phyloP scores from a whole-genome alignment of 73 alveolate genomes.

The Loxodes magnus region DNA sequence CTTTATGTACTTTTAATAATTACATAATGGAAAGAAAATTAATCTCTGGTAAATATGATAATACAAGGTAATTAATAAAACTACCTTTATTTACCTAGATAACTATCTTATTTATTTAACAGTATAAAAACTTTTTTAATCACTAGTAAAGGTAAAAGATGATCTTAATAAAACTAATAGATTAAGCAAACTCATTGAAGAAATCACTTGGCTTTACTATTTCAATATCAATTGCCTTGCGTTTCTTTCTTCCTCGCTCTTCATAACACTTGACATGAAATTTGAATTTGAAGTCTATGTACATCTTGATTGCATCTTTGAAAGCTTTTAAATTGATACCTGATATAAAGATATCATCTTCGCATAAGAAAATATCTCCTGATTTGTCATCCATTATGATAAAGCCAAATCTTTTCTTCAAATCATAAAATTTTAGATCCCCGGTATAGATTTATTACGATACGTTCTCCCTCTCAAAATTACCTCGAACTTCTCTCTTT shows the following conservation, averaged over 20 bases:
- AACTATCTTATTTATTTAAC: no score
- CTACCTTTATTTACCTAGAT: no score
- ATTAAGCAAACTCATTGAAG: no score
- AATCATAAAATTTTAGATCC: neutral
- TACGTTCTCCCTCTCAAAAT: neutral
- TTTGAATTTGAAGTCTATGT: neutral
- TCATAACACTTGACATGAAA: neutral
- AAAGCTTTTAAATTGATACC: slow-evolving; percentile 6
- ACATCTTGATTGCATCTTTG: slow-evolving; percentile 3
- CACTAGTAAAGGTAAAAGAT: no score
- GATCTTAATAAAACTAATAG: no score
- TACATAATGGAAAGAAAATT: no score
- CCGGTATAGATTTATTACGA: neutral
- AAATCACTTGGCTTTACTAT: no score
- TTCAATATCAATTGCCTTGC: slow-evolving; percentile 8
- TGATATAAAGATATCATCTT: slow-evolving; percentile 6
- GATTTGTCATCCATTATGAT: neutral
- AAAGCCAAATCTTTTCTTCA: slow-evolving; percentile 12
- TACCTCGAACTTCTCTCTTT: slow-evolving; percentile 4
- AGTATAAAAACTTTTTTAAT: no score
- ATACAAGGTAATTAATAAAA: no score
- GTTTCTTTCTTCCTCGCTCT: neutral
- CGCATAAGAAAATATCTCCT: slow-evolving; percentile 11
- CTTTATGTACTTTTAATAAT: no score
- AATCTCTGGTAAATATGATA: no score